Percentiles rank a stretch among this genome's conserved stretches.
Evolutionary conservation across 768 basidiomycete genomes (phyloP).

Genomic region (Leccinum broughii): DNA sequence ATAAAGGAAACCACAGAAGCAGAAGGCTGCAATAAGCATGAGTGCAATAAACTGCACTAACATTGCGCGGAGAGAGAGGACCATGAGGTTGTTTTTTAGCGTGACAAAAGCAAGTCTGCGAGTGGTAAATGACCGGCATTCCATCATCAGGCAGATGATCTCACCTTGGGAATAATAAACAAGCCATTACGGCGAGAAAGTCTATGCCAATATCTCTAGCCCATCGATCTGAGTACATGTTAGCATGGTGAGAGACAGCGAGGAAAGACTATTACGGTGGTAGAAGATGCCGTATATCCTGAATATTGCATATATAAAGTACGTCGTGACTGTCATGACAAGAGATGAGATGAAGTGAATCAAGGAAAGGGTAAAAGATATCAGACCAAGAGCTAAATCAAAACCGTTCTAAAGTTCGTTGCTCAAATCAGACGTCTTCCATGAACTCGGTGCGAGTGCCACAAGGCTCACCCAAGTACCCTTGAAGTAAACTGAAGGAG

Average conservation of each 20-base stretch:
- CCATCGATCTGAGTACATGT: slow-evolving; percentile 50
- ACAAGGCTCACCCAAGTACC: slow-evolving; percentile 70
- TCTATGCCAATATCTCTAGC: slow-evolving; percentile 75
- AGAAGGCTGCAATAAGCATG: slow-evolving; percentile 85
- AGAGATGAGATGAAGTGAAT: slow-evolving; percentile 3
- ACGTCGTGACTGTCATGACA: slow-evolving; percentile 64
- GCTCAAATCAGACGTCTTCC: slow-evolving; percentile 18
- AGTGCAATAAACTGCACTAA: slow-evolving; percentile 83
- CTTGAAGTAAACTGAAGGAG: slow-evolving; percentile 68
- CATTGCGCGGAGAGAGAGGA: slow-evolving; percentile 87
- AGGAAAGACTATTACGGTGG: slow-evolving; percentile 43
- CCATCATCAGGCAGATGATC: slow-evolving; percentile 2
- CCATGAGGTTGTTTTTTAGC: slow-evolving; percentile 77
- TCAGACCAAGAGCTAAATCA: slow-evolving; percentile 82
- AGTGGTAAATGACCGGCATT: neutral
- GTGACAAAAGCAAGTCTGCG: slow-evolving; percentile 89
- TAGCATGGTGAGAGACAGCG: neutral
- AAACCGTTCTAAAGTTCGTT: slow-evolving; percentile 72
- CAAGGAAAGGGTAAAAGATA: neutral
- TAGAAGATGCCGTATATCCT: slow-evolving; percentile 74
- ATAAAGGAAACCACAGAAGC: slow-evolving; percentile 91
- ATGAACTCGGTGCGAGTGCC: slow-evolving; percentile 11
- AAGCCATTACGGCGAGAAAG: slow-evolving; percentile 84
- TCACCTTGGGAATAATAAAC: slow-evolving; percentile 85
- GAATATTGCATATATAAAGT: slow-evolving; percentile 70